Percentiles rank a stretch among this genome's conserved stretches.
Evolutionary conservation across 2,329 filamentous ascomycete genomes (phyloP).

Genomic region (Beauveria scarabaeidicola): DNA sequence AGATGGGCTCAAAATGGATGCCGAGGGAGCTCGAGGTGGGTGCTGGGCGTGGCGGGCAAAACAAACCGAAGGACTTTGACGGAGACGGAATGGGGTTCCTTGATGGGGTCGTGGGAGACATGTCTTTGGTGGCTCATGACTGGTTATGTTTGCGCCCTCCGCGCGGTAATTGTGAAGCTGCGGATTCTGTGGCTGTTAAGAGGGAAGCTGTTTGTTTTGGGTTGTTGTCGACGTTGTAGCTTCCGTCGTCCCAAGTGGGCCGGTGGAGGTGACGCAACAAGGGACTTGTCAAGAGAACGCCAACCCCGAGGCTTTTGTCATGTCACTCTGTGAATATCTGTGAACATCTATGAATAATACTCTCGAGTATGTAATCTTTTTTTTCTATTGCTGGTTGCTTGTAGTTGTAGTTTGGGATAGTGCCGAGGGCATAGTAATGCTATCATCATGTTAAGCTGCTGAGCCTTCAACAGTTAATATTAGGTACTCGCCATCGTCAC

Average conservation of each 20-base stretch:
- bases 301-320: too few species aligned
- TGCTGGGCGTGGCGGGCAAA: not conserved
- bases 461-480: not conserved
- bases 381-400: too few species aligned
- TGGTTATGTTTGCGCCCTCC: not conserved
- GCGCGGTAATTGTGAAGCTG: not conserved
- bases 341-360: too few species aligned
- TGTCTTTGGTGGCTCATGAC: constrained; percentile 52
- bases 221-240: not conserved
- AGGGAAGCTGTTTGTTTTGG: not conserved
- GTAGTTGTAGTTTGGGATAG: too few species aligned
- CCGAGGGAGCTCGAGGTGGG: not conserved
- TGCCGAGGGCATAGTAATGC: too few species aligned
- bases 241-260: not conserved
- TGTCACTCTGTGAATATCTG: too few species aligned
- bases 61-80: constrained; percentile 64
- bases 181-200: not conserved
- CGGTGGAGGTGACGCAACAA: not conserved
- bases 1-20: not conserved
- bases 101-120: constrained; percentile 48
- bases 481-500: not conserved
- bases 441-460: not conserved
- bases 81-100: constrained; percentile 72
- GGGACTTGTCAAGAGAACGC: not conserved
- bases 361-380: too few species aligned